Evolutionary conservation across 2,329 filamentous ascomycete species (phyloP).

Genomic region (Gnomoniopsis smithogilvyi): DNA sequence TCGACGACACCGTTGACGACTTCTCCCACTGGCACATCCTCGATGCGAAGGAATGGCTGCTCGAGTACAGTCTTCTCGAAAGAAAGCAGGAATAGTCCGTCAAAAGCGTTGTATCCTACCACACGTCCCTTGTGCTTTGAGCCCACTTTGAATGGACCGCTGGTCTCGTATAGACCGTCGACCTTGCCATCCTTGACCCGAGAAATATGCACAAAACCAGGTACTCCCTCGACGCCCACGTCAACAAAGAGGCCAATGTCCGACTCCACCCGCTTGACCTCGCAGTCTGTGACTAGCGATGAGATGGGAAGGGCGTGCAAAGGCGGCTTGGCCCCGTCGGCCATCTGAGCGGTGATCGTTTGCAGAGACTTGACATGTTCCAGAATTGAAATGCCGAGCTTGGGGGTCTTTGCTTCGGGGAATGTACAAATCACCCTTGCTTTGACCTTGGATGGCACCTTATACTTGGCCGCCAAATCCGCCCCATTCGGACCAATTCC

Average conservation of each 20-base stretch:
- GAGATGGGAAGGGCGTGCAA: constrained; percentile 66
- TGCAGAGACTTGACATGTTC: constrained; percentile 74
- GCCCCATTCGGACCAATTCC: constrained; percentile 67
- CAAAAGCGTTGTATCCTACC: constrained; percentile 81
- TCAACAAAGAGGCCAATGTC: constrained; percentile 80
- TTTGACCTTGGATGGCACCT: constrained; percentile 79
- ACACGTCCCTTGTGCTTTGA: constrained; percentile 79
- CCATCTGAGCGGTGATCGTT: constrained; percentile 39
- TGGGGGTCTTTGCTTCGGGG: constrained; percentile 72
- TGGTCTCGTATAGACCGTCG: constrained; percentile 72
- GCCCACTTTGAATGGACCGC: constrained; percentile 74
- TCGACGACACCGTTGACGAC: constrained; percentile 81
- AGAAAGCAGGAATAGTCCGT: constrained; percentile 82
- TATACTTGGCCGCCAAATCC: constrained; percentile 74
- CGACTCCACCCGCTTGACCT: constrained; percentile 74
- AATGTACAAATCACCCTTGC: constrained; percentile 87
- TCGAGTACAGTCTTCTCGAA: constrained; percentile 79
- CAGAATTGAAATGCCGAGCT: constrained; percentile 82
- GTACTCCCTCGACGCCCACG: constrained; percentile 62
- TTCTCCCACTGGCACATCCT: constrained; percentile 81
- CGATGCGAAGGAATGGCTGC: constrained; percentile 85
- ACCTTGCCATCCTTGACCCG: constrained; percentile 86
- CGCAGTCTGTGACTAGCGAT: constrained; percentile 72
- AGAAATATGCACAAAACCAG: constrained; percentile 94
- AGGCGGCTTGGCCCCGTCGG: constrained; percentile 43